A percentile compares a stretch with the other conserved stretches of the same genome.
These are phyloP conservation scores for Escovopsis sp. DNA, from an alignment of 2,329 filamentous ascomycete genomes.

Conservation along the genomic window DNA sequence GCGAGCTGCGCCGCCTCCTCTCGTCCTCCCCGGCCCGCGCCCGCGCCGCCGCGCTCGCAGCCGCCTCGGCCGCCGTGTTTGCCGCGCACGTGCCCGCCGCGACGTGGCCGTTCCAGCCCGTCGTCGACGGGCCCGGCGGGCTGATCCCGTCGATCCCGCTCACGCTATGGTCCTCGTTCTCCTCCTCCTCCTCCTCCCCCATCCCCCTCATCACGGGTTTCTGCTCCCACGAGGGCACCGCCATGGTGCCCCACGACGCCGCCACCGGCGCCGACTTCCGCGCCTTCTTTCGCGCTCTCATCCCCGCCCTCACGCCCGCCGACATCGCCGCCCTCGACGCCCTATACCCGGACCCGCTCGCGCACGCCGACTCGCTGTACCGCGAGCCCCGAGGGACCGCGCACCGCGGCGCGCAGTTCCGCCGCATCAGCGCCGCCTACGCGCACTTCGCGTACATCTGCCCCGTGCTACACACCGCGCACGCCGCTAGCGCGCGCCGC, in stretches of 20 bases:
- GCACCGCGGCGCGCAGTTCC: conserved; percentile 38
- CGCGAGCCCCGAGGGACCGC: conserved; percentile 17
- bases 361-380: conserved; percentile 25
- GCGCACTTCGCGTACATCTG: conserved; percentile 50
- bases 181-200: too few species aligned
- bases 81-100: conserved; percentile 26
- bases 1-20: conserved; percentile 20
- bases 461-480: conserved; percentile 45
- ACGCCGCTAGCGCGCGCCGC: conserved; percentile 14
- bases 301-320: conserved; percentile 37
- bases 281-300: conserved; percentile 44
- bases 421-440: conserved; percentile 44
- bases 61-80: conserved; percentile 31
- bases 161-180: conserved; percentile 35
- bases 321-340: conserved; percentile 41
- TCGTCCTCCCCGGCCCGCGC: too few species aligned
- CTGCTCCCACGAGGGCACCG: conserved; percentile 53
- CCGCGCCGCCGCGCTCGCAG: conserved; percentile 32
- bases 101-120: conserved; percentile 54
- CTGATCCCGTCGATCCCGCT: conserved; percentile 44
- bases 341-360: conserved; percentile 47
- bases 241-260: conserved; percentile 40
- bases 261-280: conserved; percentile 37
- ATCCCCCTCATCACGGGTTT: conserved; percentile 48
- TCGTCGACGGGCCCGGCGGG: conserved; percentile 41